A percentile compares a stretch with the other conserved stretches of the same genome.
These are phyloP conservation scores for Leccinum rimulosum DNA, from an alignment of 768 basidiomycete species.

Conservation along the genomic window DNA sequence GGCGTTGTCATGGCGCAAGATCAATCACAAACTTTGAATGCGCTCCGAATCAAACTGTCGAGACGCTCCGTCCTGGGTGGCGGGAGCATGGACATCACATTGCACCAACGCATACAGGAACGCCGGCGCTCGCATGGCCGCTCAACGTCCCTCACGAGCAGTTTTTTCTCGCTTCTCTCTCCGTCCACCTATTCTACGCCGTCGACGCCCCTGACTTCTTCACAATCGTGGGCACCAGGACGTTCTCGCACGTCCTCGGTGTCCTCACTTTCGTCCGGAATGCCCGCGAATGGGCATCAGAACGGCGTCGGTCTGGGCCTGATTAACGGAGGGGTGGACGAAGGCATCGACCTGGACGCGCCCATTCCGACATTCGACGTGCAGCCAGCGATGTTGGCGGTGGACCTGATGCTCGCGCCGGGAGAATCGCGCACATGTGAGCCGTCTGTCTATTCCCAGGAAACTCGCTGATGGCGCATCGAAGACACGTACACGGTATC, in stretches of 20 bases:
- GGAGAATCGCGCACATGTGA: constrained; percentile 83
- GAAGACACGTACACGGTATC: constrained; percentile 77
- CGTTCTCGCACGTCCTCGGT: constrained; percentile 25
- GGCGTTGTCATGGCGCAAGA: constrained; percentile 41
- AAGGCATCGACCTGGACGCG: constrained; percentile 55
- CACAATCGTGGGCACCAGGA: constrained; percentile 24
- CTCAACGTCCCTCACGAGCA: constrained; percentile 50
- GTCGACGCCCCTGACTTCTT: constrained; percentile 20
- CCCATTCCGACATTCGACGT: constrained; percentile 85
- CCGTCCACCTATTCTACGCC: constrained; percentile 34
- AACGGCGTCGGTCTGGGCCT: constrained; percentile 34
- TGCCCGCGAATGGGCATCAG: constrained; percentile 4
- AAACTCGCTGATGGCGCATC: neutral
- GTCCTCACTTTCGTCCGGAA: constrained; percentile 19
- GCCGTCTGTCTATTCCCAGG: neutral
- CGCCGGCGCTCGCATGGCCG: constrained; percentile 43
- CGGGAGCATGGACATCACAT: constrained; percentile 77
- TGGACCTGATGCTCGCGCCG: constrained; percentile 79
- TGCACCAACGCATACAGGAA: constrained; percentile 27
- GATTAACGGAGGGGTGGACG: constrained; percentile 29
- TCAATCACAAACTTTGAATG: constrained; percentile 43
- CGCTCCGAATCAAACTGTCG: constrained; percentile 49
- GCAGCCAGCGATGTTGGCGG: constrained; percentile 83
- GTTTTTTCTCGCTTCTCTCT: constrained; percentile 48
- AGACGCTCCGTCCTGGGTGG: constrained; percentile 50